phyloP scores from a whole-genome alignment of 2,329 filamentous ascomycete genomes.

The Colletotrichum gigasporum region DNA sequence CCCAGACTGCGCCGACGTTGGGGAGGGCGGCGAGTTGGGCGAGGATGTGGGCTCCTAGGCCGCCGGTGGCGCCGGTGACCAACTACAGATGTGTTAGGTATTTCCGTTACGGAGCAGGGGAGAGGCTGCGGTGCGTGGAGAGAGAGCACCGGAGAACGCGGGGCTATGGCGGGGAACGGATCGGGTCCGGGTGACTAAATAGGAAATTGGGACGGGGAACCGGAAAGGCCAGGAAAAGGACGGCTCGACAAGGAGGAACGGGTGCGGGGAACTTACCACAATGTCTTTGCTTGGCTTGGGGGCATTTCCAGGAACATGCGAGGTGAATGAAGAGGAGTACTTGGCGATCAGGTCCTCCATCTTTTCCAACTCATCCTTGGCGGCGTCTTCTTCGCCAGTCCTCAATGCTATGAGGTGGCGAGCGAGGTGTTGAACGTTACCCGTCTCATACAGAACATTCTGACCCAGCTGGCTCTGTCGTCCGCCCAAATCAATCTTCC shows the following conservation, averaged over 20 bases:
- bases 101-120: no score
- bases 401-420: constrained; percentile 33
- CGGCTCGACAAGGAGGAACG: no score
- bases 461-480: constrained; percentile 33
- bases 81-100: constrained; percentile 42
- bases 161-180: no score
- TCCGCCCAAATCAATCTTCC: constrained; percentile 46
- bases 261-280: constrained; percentile 44
- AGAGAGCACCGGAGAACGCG: no score
- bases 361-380: constrained; percentile 36
- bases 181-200: no score
- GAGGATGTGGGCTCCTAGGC: constrained; percentile 66
- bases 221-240: no score
- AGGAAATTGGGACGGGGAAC: no score
- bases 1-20: constrained; percentile 63
- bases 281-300: constrained; percentile 38
- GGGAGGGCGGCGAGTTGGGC: constrained; percentile 65
- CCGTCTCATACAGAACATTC: constrained; percentile 53
- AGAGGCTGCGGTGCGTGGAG: no score
- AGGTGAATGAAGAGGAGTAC: constrained; percentile 44
- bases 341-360: constrained; percentile 47
- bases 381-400: neutral
- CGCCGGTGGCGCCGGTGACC: constrained; percentile 69
- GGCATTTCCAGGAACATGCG: constrained; percentile 33
- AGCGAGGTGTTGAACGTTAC: constrained; percentile 46